A percentile compares a stretch with the other conserved stretches of the same genome.
Evolutionary conservation across 768 basidiomycete species (phyloP).

Genomic region (Neoboletus brunneissimus): DNA sequence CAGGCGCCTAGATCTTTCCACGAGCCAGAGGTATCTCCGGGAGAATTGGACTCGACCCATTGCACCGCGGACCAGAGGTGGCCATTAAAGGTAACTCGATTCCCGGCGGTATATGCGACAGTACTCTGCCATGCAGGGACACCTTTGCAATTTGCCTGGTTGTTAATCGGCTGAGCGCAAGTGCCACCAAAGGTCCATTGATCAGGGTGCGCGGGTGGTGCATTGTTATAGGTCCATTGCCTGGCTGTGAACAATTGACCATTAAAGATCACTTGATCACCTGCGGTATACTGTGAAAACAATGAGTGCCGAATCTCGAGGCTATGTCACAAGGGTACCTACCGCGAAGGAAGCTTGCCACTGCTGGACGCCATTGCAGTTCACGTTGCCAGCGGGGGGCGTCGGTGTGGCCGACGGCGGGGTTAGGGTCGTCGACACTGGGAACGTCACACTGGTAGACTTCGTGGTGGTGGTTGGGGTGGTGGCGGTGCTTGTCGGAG

Average conservation of each 20-base stretch:
- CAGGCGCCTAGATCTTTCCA: slow-evolving; percentile 26
- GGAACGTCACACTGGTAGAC: not conserved
- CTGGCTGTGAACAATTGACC: slow-evolving; percentile 21
- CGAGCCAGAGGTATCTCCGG: slow-evolving; percentile 26
- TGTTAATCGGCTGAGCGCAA: slow-evolving; percentile 23
- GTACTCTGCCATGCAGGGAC: slow-evolving; percentile 17
- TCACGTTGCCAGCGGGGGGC: not conserved
- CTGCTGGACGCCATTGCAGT: slow-evolving; percentile 17
- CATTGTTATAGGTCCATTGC: slow-evolving; percentile 28
- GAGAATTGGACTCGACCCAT: slow-evolving; percentile 20
- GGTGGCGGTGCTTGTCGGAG: not conserved
- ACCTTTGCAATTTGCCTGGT: slow-evolving; percentile 23
- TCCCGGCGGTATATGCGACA: slow-evolving; percentile 19
- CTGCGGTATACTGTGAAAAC: slow-evolving; percentile 21
- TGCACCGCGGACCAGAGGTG: slow-evolving; percentile 26
- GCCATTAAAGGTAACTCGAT: slow-evolving; percentile 10
- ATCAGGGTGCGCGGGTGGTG: slow-evolving; percentile 11
- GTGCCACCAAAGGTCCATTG: slow-evolving; percentile 13
- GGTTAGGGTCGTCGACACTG: not conserved
- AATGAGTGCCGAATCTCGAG: not conserved
- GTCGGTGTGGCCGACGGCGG: not conserved
- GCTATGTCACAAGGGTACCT: accelerated
- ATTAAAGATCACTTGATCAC: slow-evolving; percentile 21
- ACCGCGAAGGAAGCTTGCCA: slow-evolving; percentile 28
- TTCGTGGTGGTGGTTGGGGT: not conserved